Conservation (phyloP, 345 rosid species). For the Kandelia obovata region DNA sequence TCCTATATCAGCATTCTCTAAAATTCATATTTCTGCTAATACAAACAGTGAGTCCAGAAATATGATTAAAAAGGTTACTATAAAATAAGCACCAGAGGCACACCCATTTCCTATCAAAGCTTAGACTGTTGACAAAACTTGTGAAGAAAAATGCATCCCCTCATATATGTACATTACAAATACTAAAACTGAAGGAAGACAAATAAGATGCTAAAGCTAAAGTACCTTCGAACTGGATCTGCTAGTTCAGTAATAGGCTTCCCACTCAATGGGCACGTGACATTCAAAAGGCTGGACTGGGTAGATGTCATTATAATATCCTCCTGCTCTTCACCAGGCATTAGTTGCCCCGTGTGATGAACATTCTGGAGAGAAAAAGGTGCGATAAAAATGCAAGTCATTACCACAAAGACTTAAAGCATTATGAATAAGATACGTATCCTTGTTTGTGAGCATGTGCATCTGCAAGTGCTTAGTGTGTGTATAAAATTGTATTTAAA, state of each 20-base stretch:
- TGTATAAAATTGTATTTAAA: too few species aligned
- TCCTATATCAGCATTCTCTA: too few species aligned
- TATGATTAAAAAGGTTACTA: too few species aligned
- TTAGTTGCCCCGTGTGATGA: constrained; percentile 77
- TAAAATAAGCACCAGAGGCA: too few species aligned
- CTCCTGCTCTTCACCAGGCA: constrained; percentile 95
- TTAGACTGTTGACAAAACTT: too few species aligned
- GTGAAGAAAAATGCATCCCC: too few species aligned
- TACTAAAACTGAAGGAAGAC: neutral
- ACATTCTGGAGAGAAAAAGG: constrained; percentile 54
- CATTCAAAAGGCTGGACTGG: constrained; percentile 66
- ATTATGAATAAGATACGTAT: neutral
- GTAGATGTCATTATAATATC: constrained; percentile 85
- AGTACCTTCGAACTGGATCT: constrained; percentile 90
- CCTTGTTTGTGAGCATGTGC: too few species aligned
- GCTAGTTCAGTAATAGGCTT: constrained; percentile 63
- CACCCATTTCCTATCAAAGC: too few species aligned
- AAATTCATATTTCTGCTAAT: too few species aligned
- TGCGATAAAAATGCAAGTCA: constrained; percentile 6
- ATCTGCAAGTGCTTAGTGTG: too few species aligned
- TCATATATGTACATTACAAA: too few species aligned
- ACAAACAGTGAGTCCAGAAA: too few species aligned
- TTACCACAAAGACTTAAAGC: constrained; percentile 2
- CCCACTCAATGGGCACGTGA: constrained; percentile 74
- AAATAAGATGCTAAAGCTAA: neutral